Conservation (phyloP, 306 rosid species). For the Pterocarpus santalinus region DNA sequence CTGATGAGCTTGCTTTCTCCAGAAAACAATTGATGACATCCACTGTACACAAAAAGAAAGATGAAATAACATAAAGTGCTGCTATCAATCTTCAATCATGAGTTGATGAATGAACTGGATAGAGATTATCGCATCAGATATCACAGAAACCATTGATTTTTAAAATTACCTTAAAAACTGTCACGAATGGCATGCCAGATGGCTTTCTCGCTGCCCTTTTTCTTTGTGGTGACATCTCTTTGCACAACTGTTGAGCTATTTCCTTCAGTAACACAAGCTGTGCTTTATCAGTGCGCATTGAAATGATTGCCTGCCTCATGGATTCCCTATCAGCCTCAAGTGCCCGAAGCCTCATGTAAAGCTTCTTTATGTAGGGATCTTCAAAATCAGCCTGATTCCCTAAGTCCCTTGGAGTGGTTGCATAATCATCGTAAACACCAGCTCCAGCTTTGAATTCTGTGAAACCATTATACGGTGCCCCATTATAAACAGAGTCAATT, state of each 20-base stretch:
- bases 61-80: slow-evolving; percentile 34
- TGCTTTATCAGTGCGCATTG: slow-evolving; percentile 94
- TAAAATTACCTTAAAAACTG: slow-evolving; percentile 74
- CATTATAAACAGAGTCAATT: slow-evolving; percentile 76
- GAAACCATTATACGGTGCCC: slow-evolving; percentile 56
- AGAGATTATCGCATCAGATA: background rate
- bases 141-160: background rate
- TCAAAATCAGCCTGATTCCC: slow-evolving; percentile 55
- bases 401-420: slow-evolving; percentile 64
- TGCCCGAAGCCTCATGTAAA: slow-evolving; percentile 91
- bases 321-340: slow-evolving; percentile 99
- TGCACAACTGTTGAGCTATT: slow-evolving; percentile 93
- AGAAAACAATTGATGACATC: slow-evolving; percentile 73
- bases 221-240: slow-evolving; percentile 73
- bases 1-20: slow-evolving; percentile 74
- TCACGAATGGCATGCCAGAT: slow-evolving; percentile 62
- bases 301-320: slow-evolving; percentile 91
- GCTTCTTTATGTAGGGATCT: slow-evolving; percentile 86
- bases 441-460: slow-evolving; percentile 61
- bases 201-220: slow-evolving; percentile 62
- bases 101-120: slow-evolving; percentile 17
- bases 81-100: slow-evolving; percentile 12
- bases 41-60: slow-evolving; percentile 64
- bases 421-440: slow-evolving; percentile 57
- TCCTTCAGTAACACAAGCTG: slow-evolving; percentile 88